Base-by-base conservation (phyloP, 2,329 filamentous ascomycete genomes). In the Apiospora phragmitis region DNA sequence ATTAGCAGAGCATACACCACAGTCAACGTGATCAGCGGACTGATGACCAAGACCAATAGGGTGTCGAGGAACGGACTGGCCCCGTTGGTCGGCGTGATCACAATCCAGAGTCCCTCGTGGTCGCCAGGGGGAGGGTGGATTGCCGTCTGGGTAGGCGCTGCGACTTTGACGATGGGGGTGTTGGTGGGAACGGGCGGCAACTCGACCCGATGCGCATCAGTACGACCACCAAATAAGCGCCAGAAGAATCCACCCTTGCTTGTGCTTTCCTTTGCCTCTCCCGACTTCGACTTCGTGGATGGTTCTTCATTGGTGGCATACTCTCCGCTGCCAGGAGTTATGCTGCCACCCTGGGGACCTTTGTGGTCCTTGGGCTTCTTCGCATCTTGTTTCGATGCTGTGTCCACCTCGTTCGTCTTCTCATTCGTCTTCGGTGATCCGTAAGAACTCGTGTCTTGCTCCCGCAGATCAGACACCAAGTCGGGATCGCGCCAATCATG, bases 31-130 rank as follows among this genome's bases (percentile, higher is more conserved):
- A 98, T 91, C 18, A 99, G 83, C 9, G 96, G 96, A 77, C 95
- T 98, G 69, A 98, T 91, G 42, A 99, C 94, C n/a, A 99, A 86
- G 11, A 99, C 94, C n/a, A 98, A 86, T 3, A 99, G 87, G 0
- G 95, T 98, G 79, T 99, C 96, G 75, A 98, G 95, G 83, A 99
- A 97, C 0, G 96, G 95, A 75, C 92, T 97, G 6, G 93, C 92
- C 73, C 94, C 95, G 81, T 90, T 95, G 0, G 94, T 95, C 1
- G 95, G 96, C 0, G 94, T 96, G 70, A 99, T 90, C 9, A 96
- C 97, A n/a, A 99, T 94, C 94, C 94, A 98, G 5, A 99, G 88
- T 1, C 94, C 95, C 76, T 96, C 91, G 73, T 91, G 91, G 16
- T 85, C 84, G 47, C 86, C 82, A 21, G 73, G 73, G 16, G 80